Base-by-base conservation (phyloP, 495 filamentous ascomycete genomes). In the Glarea lozoyensis region DNA sequence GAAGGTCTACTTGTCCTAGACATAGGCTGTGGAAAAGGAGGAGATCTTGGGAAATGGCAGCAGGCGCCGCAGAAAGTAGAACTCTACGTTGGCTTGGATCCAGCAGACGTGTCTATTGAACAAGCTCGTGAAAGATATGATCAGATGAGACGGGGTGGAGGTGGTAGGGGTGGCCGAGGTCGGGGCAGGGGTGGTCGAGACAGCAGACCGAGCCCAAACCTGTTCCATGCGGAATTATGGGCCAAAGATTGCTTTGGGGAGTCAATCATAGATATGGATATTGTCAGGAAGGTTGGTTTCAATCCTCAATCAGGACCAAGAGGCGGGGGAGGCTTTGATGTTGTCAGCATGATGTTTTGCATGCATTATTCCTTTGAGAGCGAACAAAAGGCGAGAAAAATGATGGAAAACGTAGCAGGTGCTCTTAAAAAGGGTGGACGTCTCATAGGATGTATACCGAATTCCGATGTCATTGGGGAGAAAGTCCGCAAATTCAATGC, bases 281-380 rank as follows among this genome's bases (percentile, higher is more conserved):
- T 93, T 36, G 68, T 96, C 10, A 75, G 75, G 29, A 69, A 90
- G 40, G 85, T 98, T 10, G 92, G 92, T 2, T 89, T 94, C 46
- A 86, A 94, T 52, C 53, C 66, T 59, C 65, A 69, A 44, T 54
- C 70, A 70, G 76, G 73, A 42, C 36, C 56, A 11, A 48, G 41
- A 44, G 60, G 78, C 10, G 78, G 78, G 1, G 82, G 86, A 29
- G 88, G 89, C 6, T 98, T 96, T 50, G 93, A 98, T 59, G 83
- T 97, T 10, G 90, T 98, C 36, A 84, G 82, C 43, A 94, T 93
- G 74, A 98, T 98, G 92, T 98, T 98, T 55, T 89, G 88, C 57
- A 94, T 98, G 79, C 92, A 98, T 65, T 98, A 98, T 57, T 89
- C 93, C 0, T 98, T 96, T 53, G 93, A 98, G 62, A 86, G 69